Percentiles rank a stretch among this genome's conserved stretches.
These are phyloP conservation scores for Cymbopogon citratus DNA, from an alignment of 176 grass and related monocot genomes.

Conservation along the genomic window DNA sequence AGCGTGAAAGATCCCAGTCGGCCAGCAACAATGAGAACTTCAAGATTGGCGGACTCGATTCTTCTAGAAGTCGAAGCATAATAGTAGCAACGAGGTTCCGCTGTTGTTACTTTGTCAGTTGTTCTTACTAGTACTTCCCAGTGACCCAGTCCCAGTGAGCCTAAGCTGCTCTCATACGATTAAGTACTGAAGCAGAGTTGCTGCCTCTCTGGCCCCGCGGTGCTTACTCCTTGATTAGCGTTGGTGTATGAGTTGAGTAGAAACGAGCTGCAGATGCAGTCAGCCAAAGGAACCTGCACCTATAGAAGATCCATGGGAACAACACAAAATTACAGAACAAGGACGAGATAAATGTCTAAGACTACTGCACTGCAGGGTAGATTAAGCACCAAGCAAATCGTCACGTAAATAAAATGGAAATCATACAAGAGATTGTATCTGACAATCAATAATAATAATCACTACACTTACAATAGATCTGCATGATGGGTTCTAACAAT, in stretches of 20 bases:
- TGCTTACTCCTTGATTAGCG: background rate
- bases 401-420: background rate
- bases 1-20: background rate
- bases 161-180: background rate
- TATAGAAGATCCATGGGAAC: background rate
- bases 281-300: background rate
- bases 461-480: background rate
- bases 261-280: background rate
- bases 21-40: background rate
- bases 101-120: too few species aligned
- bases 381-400: background rate
- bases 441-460: background rate
- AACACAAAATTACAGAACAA: background rate
- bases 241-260: background rate
- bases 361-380: background rate
- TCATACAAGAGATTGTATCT: background rate
- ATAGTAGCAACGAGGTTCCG: background rate
- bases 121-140: too few species aligned
- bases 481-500: constrained; percentile 23
- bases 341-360: background rate
- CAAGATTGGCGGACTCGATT: background rate
- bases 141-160: too few species aligned
- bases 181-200: background rate
- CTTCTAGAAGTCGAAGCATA: background rate
- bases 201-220: background rate